Percentiles rank a stretch among this genome's conserved stretches.
Evolutionary conservation across 179 eudicot species (phyloP).

Genomic region (Silene noctiflora): DNA sequence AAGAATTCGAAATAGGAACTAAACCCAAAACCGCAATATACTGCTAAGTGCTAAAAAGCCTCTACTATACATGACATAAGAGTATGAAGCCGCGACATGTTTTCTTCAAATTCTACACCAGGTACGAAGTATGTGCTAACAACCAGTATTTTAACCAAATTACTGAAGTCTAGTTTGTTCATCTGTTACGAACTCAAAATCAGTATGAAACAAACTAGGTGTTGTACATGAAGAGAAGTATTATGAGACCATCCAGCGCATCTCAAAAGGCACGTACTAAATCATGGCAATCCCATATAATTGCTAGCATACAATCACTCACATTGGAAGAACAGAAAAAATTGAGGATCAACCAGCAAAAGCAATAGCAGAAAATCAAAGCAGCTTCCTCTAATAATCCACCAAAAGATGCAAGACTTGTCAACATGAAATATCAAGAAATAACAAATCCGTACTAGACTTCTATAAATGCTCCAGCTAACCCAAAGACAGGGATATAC

Average conservation of each 20-base stretch:
- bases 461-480: not conserved
- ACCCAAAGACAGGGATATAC: not conserved
- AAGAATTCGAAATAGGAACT: no score
- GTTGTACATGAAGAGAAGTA: not conserved
- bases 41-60: no score
- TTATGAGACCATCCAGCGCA: not conserved
- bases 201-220: not conserved
- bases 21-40: no score
- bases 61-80: no score
- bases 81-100: no score
- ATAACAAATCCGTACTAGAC: not conserved
- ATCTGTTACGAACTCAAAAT: not conserved
- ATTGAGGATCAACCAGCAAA: not conserved
- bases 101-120: no score
- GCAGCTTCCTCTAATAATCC: constrained; percentile 6
- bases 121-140: no score
- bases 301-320: not conserved
- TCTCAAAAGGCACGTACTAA: not conserved
- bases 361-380: not conserved
- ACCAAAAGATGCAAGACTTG: not conserved
- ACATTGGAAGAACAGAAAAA: not conserved
- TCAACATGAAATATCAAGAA: not conserved
- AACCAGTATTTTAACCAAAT: no score
- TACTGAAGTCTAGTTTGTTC: no score
- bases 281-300: not conserved